These are phyloP conservation scores for Diaporthe eres DNA, from an alignment of 2,329 filamentous ascomycete species.

Conservation along the genomic window DNA sequence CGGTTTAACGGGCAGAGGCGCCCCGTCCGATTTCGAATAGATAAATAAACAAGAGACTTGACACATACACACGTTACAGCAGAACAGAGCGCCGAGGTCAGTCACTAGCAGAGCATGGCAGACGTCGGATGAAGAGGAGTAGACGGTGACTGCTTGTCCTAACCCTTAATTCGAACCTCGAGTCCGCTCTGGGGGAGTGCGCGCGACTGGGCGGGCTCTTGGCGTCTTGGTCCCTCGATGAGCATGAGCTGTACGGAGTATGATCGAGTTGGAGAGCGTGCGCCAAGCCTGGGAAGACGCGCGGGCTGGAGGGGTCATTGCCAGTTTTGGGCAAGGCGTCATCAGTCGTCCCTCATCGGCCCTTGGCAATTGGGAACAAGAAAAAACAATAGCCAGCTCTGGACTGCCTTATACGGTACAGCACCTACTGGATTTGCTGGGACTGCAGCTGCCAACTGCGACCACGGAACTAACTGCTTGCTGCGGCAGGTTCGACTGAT, in stretches of 20 bases:
- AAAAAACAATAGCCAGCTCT: not conserved
- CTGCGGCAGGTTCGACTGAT: slow-evolving; percentile 33
- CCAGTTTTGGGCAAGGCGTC: slow-evolving; percentile 20
- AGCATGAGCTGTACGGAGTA: not conserved
- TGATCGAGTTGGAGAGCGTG: not conserved
- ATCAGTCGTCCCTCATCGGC: not conserved
- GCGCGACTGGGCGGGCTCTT: not conserved
- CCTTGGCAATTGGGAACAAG: slow-evolving; percentile 10
- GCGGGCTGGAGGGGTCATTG: slow-evolving; percentile 6
- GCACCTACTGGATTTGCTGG: not conserved
- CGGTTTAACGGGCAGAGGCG: not conserved
- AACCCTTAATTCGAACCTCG: not conserved
- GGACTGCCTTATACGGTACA: not conserved
- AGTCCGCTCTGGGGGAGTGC: not conserved
- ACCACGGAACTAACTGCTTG: not conserved
- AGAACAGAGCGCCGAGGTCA: slow-evolving; percentile 12
- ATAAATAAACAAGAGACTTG: slow-evolving; percentile 26
- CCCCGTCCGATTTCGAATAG: slow-evolving; percentile 11
- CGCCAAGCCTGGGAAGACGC: slow-evolving; percentile 16
- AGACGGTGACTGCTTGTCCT: not conserved
- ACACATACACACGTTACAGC: slow-evolving; percentile 25
- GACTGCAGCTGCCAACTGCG: slow-evolving; percentile 3
- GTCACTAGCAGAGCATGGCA: not conserved
- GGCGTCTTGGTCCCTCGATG: not conserved
- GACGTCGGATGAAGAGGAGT: not conserved